These are phyloP conservation scores for Backusella mclennaniae DNA, from an alignment of 192 early-diverging fungal species.

Conservation along the genomic window DNA sequence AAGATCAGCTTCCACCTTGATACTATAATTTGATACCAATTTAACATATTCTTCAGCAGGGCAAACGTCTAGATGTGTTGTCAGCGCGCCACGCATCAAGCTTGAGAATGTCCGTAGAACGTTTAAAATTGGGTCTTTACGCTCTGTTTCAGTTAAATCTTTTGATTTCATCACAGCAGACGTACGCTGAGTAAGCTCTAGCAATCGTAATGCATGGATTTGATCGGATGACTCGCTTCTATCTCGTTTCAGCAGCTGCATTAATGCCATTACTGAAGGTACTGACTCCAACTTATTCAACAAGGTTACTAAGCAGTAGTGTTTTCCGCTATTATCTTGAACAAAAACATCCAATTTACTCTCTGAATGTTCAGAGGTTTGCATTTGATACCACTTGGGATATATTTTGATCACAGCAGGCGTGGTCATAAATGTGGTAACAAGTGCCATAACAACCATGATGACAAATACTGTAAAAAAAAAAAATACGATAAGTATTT, in stretches of 20 bases:
- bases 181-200: slow-evolving; percentile 76
- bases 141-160: slow-evolving; percentile 58
- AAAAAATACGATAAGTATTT: neutral
- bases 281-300: slow-evolving; percentile 63
- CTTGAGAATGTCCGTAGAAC: slow-evolving; percentile 82
- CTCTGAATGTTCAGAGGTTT: neutral
- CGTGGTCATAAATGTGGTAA: slow-evolving; percentile 87
- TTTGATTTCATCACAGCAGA: slow-evolving; percentile 77
- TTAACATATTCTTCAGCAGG: slow-evolving; percentile 67
- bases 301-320: slow-evolving; percentile 46
- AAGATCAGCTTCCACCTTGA: slow-evolving; percentile 50
- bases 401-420: slow-evolving; percentile 77
- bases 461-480: slow-evolving; percentile 46
- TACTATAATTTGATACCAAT: slow-evolving; percentile 55
- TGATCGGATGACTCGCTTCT: slow-evolving; percentile 7
- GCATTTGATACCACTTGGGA: slow-evolving; percentile 61
- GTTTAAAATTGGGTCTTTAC: slow-evolving; percentile 72
- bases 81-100: slow-evolving; percentile 56
- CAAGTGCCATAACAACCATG: slow-evolving; percentile 41
- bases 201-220: slow-evolving; percentile 67
- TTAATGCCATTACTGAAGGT: slow-evolving; percentile 70
- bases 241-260: slow-evolving; percentile 39
- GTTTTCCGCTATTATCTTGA: neutral
- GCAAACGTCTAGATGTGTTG: slow-evolving; percentile 57
- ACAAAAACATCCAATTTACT: neutral